A percentile compares a stretch with the other conserved stretches of the same genome.
phyloP scores from a whole-genome alignment of 805 yeast species.

The Vanderwaltozyma polyspora region DNA sequence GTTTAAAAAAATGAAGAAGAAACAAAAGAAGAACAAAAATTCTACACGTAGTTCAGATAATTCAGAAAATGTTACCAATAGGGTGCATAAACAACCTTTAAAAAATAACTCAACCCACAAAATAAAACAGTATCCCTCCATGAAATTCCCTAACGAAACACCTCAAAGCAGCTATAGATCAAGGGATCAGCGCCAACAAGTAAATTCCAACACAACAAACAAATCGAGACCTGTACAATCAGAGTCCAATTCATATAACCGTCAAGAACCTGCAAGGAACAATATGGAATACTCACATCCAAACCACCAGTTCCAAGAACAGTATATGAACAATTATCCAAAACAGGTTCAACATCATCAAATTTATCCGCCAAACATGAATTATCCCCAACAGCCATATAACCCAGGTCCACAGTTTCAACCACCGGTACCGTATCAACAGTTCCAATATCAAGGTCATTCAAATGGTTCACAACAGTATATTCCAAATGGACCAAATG shows the following conservation, averaged over 20 bases:
- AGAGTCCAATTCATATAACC: no score
- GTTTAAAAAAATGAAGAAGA: constrained; percentile 52
- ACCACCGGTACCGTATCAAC: constrained; percentile 2
- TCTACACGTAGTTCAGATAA: constrained; percentile 10
- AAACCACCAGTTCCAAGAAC: not conserved
- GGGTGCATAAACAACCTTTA: constrained; percentile 2
- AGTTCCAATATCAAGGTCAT: constrained; percentile 4
- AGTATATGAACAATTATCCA: constrained; percentile 8
- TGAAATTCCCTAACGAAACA: no score
- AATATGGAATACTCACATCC: no score
- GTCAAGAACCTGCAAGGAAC: no score
- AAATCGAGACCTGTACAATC: not conserved
- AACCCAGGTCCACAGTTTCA: constrained; percentile 3
- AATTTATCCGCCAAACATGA: no score
- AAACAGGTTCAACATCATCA: no score
- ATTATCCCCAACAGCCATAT: constrained; percentile 6
- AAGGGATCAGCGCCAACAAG: constrained; percentile 3
- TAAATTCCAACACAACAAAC: not conserved
- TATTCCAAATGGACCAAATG: no score
- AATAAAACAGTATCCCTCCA: constrained; percentile 3
- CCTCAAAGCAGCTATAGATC: constrained; percentile 10
- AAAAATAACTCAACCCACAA: constrained; percentile 1
- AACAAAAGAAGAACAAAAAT: constrained; percentile 35
- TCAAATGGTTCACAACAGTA: no score
- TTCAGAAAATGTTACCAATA: constrained; percentile 6